Conservation (phyloP, 2,329 filamentous ascomycete species). For the Epichloe elymi region DNA sequence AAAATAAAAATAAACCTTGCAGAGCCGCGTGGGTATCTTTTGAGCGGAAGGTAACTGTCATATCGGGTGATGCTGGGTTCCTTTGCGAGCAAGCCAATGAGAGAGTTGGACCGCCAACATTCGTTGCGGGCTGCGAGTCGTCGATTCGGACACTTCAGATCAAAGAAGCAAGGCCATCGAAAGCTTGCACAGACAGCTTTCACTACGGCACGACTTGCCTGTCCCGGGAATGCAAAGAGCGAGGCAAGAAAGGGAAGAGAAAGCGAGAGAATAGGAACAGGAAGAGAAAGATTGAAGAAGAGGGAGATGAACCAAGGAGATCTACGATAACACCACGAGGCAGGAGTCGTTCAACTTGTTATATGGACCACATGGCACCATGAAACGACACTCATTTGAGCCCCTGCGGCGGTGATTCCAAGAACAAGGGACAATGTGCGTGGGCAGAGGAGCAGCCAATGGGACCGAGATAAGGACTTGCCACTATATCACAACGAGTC, state of each 20-base stretch:
- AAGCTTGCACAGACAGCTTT: not conserved
- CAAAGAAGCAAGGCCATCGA: not conserved
- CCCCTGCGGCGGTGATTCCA: not conserved
- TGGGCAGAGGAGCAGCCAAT: not conserved
- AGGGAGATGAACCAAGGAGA: not conserved
- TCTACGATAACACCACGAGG: not conserved
- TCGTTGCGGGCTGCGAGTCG: not conserved
- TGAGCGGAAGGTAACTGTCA: not conserved
- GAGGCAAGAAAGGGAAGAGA: not conserved
- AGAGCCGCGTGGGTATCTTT: not conserved
- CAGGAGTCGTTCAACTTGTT: not conserved
- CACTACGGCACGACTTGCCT: no score
- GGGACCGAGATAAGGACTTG: not conserved
- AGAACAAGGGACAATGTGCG: not conserved
- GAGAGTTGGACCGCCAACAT: no score
- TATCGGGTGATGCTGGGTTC: not conserved
- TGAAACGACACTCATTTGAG: not conserved
- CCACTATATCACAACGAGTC: not conserved
- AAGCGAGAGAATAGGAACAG: not conserved
- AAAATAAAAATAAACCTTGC: not conserved
- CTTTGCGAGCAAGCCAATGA: not conserved
- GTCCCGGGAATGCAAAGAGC: not conserved
- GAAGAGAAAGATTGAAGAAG: not conserved
- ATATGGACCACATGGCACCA: not conserved
- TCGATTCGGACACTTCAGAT: not conserved